Evolutionary conservation across 1,284 basidiomycete genomes (phyloP).

Genomic region (Tremellales sp.): DNA sequence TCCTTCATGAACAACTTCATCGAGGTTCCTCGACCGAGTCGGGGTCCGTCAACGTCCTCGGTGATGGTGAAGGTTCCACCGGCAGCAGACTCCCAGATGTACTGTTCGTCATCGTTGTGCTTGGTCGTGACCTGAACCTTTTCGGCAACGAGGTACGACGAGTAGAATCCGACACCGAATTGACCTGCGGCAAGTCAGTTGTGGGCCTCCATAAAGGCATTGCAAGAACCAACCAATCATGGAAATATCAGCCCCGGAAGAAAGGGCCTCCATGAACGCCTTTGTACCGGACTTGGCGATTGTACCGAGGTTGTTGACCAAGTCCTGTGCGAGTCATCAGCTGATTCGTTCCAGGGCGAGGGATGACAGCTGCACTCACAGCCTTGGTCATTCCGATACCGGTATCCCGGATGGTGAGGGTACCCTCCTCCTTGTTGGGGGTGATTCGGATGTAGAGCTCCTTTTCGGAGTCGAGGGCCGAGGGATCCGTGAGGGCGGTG

Average conservation of each 20-base stretch:
- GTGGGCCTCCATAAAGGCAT: background rate
- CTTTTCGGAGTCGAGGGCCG: conserved; percentile 79
- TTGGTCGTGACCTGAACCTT: conserved; percentile 98
- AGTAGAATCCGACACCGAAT: conserved; percentile 98
- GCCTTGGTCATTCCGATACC: conserved; percentile 99
- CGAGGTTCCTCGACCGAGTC: conserved; percentile 91
- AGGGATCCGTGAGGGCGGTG: conserved; percentile 84
- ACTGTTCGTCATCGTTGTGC: conserved; percentile 99
- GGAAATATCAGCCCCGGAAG: conserved; percentile 93
- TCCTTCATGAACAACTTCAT: conserved; percentile 97
- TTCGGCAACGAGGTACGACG: conserved; percentile 97
- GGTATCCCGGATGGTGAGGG: conserved; percentile 87
- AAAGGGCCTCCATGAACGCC: conserved; percentile 91
- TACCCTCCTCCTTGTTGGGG: conserved; percentile 94
- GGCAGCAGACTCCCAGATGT: conserved; percentile 99
- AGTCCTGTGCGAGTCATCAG: no score
- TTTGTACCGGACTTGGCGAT: conserved; percentile 82
- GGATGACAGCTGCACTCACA: conserved; percentile 87
- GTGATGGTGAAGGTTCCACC: conserved; percentile 99
- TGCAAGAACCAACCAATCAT: conserved; percentile 53
- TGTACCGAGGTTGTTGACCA: conserved; percentile 82
- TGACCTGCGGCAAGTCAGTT: conserved; percentile 23
- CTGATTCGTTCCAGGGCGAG: no score
- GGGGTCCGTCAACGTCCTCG: conserved; percentile 80
- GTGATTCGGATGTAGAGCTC: conserved; percentile 88